Evolutionary conservation across 1,284 basidiomycete genomes (phyloP).

Genomic region (Trichosporon ovoides): DNA sequence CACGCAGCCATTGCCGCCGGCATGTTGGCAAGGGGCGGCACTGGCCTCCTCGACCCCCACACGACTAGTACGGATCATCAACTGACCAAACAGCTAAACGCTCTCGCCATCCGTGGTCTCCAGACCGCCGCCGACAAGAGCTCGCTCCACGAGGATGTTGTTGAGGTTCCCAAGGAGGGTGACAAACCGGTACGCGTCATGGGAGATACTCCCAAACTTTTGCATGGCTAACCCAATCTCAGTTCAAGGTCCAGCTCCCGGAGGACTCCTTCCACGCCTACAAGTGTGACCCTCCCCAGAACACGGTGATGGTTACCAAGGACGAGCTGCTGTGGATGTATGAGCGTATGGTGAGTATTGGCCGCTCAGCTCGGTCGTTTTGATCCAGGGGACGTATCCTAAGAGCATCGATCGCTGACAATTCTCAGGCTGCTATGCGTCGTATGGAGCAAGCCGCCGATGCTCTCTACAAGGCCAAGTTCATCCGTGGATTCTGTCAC

Average conservation of each 20-base stretch:
- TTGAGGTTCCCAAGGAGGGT: conserved; percentile 29
- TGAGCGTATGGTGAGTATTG: conserved; percentile 64
- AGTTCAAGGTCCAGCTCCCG: conserved; percentile 78
- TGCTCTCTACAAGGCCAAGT: conserved; percentile 81
- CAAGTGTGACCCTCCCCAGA: conserved; percentile 71
- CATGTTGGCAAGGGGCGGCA: neutral
- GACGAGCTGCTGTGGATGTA: conserved; percentile 83
- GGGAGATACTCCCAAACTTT: neutral
- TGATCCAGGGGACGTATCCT: no score
- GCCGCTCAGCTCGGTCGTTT: no score
- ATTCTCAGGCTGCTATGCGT: conserved; percentile 64
- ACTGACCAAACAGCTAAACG: neutral
- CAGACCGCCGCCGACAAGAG: conserved; percentile 48
- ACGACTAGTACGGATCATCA: neutral
- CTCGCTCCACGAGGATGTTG: conserved; percentile 25
- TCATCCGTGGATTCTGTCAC: conserved; percentile 97
- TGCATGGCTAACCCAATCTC: conserved; percentile 1
- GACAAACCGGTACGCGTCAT: conserved; percentile 29
- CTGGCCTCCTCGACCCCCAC: neutral
- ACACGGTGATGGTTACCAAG: conserved; percentile 80
- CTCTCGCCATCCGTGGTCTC: conserved; percentile 35
- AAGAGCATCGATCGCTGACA: neutral
- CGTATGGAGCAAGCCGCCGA: conserved; percentile 98
- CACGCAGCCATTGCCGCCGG: neutral
- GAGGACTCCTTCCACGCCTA: conserved; percentile 81